A percentile compares a stretch with the other conserved stretches of the same genome.
These are phyloP conservation scores for Suhomyces emberorum DNA, from an alignment of 805 yeast species.

Conservation along the genomic window DNA sequence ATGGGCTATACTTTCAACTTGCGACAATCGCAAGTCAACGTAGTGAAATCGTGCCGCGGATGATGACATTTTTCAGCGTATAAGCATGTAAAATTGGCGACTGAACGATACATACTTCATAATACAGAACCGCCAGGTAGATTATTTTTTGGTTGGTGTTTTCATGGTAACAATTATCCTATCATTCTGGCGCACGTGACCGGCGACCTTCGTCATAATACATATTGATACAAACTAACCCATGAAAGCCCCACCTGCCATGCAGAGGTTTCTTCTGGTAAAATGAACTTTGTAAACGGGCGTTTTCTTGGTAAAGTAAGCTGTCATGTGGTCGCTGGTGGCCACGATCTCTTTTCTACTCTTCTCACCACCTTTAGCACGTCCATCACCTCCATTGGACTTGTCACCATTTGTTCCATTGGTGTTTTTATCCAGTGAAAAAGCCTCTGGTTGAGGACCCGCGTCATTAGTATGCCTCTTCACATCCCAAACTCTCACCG, in stretches of 20 bases:
- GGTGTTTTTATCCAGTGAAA: constrained; percentile 20
- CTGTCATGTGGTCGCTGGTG: constrained; percentile 86
- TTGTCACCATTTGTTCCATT: not conserved
- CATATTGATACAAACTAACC: no score
- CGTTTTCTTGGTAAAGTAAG: constrained; percentile 88
- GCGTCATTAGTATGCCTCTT: constrained; percentile 79
- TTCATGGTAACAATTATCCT: no score
- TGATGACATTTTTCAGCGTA: no score
- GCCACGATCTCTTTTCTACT: constrained; percentile 72
- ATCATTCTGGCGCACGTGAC: no score
- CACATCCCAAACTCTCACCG: constrained; percentile 95
- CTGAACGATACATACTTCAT: no score
- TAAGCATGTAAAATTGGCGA: no score
- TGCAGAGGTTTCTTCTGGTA: constrained; percentile 83
- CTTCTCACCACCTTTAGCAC: constrained; percentile 37
- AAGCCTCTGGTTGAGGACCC: constrained; percentile 74
- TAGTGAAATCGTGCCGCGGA: no score
- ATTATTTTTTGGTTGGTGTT: no score
- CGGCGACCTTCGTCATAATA: not conserved
- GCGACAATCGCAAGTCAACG: no score
- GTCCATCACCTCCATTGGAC: constrained; percentile 6
- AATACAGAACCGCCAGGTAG: no score
- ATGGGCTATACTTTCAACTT: no score
- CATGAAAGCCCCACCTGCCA: constrained; percentile 86
- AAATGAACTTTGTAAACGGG: constrained; percentile 92